Evolutionary conservation across 2,329 filamentous ascomycete genomes (phyloP).

Genomic region (Aureobasidium sp.): DNA sequence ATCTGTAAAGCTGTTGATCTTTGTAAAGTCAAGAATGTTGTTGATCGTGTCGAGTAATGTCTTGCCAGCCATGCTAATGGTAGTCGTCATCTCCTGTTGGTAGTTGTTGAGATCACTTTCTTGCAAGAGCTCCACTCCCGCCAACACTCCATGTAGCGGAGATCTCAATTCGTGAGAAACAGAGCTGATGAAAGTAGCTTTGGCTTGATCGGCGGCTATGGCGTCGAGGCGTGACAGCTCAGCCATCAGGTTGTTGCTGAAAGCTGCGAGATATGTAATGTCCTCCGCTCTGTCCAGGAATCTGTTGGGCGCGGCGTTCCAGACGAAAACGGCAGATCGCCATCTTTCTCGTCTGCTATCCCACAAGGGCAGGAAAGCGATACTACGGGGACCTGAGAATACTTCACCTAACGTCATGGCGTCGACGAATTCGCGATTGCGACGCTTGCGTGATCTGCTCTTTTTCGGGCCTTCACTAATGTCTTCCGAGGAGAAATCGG

Average conservation of each 20-base stretch:
- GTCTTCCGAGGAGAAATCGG: not conserved
- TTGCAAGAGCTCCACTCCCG: constrained; percentile 44
- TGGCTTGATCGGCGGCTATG: constrained; percentile 38
- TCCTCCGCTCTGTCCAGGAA: constrained; percentile 31
- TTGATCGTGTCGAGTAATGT: constrained; percentile 45
- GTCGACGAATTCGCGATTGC: constrained; percentile 10
- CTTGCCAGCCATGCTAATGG: constrained; percentile 42
- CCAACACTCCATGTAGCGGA: constrained; percentile 43
- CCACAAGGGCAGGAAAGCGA: constrained; percentile 48
- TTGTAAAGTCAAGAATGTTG: constrained; percentile 37
- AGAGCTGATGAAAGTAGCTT: constrained; percentile 45
- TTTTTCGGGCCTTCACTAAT: not conserved
- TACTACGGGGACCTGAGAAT: constrained; percentile 37
- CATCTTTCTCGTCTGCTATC: constrained; percentile 26
- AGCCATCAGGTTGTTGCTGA: constrained; percentile 33
- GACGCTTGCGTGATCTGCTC: not conserved
- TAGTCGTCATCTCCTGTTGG: constrained; percentile 39
- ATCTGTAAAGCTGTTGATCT: constrained; percentile 33
- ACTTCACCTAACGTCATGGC: constrained; percentile 1
- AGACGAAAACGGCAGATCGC: constrained; percentile 26
- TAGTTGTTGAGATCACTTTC: constrained; percentile 36
- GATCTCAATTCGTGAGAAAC: constrained; percentile 46
- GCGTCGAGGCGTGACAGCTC: constrained; percentile 33
- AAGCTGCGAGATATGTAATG: constrained; percentile 32
- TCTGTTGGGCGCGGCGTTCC: constrained; percentile 34